Evolutionary conservation across 2,329 filamentous ascomycete species (phyloP), one percentile per base, ranked within the genome.

Genomic region (Arthrinium puccinioides): DNA sequence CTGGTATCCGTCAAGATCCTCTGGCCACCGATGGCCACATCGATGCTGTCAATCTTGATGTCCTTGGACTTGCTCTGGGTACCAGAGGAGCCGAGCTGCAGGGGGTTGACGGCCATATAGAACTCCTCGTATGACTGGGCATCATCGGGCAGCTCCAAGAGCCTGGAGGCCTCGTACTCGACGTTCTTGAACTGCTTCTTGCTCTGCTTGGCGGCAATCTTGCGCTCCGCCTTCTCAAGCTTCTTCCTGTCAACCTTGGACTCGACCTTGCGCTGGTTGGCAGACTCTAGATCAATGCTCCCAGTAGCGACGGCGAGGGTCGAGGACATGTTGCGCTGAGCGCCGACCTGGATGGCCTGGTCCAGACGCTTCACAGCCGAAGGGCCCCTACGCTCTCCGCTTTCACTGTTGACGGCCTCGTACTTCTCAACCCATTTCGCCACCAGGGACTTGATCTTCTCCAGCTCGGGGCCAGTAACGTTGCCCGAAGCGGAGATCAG

Each of bases 141-240:
- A 52, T 82, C 77, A 52, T 90, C 84, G 4, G 87, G 74, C 62
- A 87, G 78, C 56, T 94, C 83, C 48, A 98, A 79, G 48, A 98
- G 71, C 49, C 81, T 82, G 10, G 92, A 97, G 1, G 92, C 86
- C 66, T 98, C 92, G 61, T 98, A 98, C 64, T 96, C 87, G 50
- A 98, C 92, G 39, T 84, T 95, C 74, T 97, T 97, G 82, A 92
- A 96, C 24, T 82, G 79, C 70, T 98, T 98, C 72, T 94, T 94
- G 67, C 88, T 92, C 69, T 97, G 92, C 70, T 98, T 98, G 53
- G 89, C 89, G 33, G 88, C 87, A 57, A 98, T 92, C 71, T 98
- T 98, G 48, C 86, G 77, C 66, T 98, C 92, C 2, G 92, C 92
- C 69, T 98, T 98, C 64, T 98, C 92, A 15, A 98, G 80, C 74